phyloP scores from a whole-genome alignment of 2,329 filamentous ascomycete genomes.

The Neofusicoccum laricinum region DNA sequence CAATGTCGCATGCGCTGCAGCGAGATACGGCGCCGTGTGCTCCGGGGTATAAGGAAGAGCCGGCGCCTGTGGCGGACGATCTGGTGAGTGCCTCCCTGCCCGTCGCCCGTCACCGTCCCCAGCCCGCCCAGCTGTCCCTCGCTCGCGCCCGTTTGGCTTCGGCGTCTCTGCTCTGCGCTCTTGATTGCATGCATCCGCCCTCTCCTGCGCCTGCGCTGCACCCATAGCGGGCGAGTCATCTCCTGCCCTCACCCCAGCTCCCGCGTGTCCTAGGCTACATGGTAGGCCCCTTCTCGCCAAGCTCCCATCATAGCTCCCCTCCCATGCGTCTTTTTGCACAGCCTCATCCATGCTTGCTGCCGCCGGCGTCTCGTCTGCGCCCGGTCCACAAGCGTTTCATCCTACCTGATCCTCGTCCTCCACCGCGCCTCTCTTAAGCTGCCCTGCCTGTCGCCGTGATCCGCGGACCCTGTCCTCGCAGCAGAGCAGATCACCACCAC shows the following conservation, averaged over 20 bases:
- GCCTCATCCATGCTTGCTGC: slow-evolving; percentile 18
- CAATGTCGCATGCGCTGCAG: slow-evolving; percentile 32
- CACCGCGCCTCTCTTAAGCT: slow-evolving; percentile 18
- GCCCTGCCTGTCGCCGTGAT: slow-evolving; percentile 21
- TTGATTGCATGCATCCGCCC: slow-evolving; percentile 30
- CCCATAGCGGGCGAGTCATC: slow-evolving; percentile 24
- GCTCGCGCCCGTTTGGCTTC: slow-evolving; percentile 32
- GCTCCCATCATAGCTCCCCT: slow-evolving; percentile 21
- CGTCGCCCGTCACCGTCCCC: slow-evolving; percentile 17
- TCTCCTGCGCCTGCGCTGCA: slow-evolving; percentile 34
- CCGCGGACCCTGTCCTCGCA: slow-evolving; percentile 17
- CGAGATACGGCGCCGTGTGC: slow-evolving; percentile 29
- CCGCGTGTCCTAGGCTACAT: slow-evolving; percentile 38
- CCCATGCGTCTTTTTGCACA: slow-evolving; percentile 20
- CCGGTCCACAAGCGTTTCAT: slow-evolving; percentile 17
- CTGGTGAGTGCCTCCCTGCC: slow-evolving; percentile 40
- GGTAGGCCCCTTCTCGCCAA: slow-evolving; percentile 36
- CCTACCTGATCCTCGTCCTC: slow-evolving; percentile 13
- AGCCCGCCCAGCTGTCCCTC: slow-evolving; percentile 20
- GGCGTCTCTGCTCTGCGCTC: slow-evolving; percentile 19
- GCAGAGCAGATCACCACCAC: slow-evolving; percentile 7
- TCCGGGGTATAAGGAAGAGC: slow-evolving; percentile 45
- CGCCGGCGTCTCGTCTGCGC: slow-evolving; percentile 17
- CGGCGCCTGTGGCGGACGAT: slow-evolving; percentile 43
- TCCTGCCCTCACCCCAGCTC: slow-evolving; percentile 35